These are phyloP conservation scores for Talaromyces proteolyticus DNA, from an alignment of 495 filamentous ascomycete species.

Conservation along the genomic window DNA sequence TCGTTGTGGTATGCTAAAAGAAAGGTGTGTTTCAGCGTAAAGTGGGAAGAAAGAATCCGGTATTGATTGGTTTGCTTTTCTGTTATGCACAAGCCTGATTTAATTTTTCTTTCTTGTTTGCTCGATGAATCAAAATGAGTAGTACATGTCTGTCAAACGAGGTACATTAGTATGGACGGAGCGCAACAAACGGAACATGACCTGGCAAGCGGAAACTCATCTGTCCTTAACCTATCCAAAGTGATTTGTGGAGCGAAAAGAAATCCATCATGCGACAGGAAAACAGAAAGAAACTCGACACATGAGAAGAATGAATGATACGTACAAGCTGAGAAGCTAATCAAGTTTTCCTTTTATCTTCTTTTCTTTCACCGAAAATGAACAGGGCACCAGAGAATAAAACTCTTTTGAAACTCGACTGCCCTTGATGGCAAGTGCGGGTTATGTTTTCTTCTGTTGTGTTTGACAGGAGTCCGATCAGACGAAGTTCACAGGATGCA, in stretches of 20 bases:
- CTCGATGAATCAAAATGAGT: slow-evolving; percentile 31
- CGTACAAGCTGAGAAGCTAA: slow-evolving; percentile 37
- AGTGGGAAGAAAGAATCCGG: slow-evolving; percentile 14
- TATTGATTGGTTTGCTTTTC: slow-evolving; percentile 20
- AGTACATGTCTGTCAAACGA: slow-evolving; percentile 41
- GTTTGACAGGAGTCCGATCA: slow-evolving; percentile 4
- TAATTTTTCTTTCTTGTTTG: slow-evolving; percentile 2
- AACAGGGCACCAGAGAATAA: slow-evolving; percentile 5
- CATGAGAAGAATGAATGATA: slow-evolving; percentile 20
- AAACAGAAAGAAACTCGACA: neutral
- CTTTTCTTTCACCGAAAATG: slow-evolving; percentile 2
- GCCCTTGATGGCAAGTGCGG: slow-evolving; percentile 37
- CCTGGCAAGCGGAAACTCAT: neutral
- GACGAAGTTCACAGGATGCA: slow-evolving; percentile 2
- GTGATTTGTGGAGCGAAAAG: neutral
- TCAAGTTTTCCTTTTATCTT: slow-evolving; percentile 7
- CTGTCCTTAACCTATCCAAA: neutral
- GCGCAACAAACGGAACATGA: neutral
- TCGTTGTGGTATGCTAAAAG: slow-evolving; percentile 33
- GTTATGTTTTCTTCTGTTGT: slow-evolving; percentile 5
- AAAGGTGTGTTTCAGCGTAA: neutral
- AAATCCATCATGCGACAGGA: neutral
- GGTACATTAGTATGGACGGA: slow-evolving; percentile 30
- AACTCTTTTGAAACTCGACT: slow-evolving; percentile 13
- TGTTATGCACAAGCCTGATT: slow-evolving; percentile 11